Percentiles rank a stretch among this genome's conserved stretches.
phyloP scores from a whole-genome alignment of 2,329 filamentous ascomycete species.

The Xylaria sp. region DNA sequence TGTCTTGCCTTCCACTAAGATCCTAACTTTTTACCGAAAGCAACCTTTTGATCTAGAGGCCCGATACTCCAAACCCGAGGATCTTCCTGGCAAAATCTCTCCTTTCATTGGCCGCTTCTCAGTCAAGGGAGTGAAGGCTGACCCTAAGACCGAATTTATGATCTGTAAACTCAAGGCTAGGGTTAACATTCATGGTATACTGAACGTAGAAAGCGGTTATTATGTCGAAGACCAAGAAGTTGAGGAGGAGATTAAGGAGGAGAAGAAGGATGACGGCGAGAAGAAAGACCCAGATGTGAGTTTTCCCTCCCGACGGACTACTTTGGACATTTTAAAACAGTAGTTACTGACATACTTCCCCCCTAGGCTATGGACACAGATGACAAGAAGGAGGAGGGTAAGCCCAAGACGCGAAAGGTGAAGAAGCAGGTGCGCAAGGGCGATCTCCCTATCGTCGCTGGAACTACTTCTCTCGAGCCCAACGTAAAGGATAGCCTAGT shows the following conservation, averaged over 20 bases:
- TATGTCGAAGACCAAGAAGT: slow-evolving; percentile 98
- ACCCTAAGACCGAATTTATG: slow-evolving; percentile 97
- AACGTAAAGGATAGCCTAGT: slow-evolving; percentile 71
- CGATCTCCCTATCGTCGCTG: slow-evolving; percentile 87
- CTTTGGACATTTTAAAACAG: neutral
- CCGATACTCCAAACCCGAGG: slow-evolving; percentile 87
- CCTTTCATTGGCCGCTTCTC: slow-evolving; percentile 98
- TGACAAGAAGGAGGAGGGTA: slow-evolving; percentile 69
- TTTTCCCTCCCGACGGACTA: slow-evolving; percentile 46
- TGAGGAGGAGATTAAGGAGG: slow-evolving; percentile 88
- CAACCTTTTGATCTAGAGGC: slow-evolving; percentile 97
- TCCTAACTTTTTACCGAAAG: slow-evolving; percentile 99
- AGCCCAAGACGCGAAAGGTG: slow-evolving; percentile 89
- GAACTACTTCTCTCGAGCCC: slow-evolving; percentile 82
- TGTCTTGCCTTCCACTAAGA: slow-evolving; percentile 97
- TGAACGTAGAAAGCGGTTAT: slow-evolving; percentile 97
- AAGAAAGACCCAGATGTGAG: slow-evolving; percentile 80
- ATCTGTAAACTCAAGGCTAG: slow-evolving; percentile 99
- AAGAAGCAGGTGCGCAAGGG: slow-evolving; percentile 99
- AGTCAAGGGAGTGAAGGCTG: slow-evolving; percentile 96
- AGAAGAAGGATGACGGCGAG: slow-evolving; percentile 64
- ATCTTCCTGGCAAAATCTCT: slow-evolving; percentile 87
- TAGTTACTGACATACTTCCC: slow-evolving; percentile 24
- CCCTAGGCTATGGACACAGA: slow-evolving; percentile 87
- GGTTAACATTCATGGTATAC: slow-evolving; percentile 93